phyloP scores from a whole-genome alignment of 2,329 filamentous ascomycete species.

The Neofusicoccum laricinum region DNA sequence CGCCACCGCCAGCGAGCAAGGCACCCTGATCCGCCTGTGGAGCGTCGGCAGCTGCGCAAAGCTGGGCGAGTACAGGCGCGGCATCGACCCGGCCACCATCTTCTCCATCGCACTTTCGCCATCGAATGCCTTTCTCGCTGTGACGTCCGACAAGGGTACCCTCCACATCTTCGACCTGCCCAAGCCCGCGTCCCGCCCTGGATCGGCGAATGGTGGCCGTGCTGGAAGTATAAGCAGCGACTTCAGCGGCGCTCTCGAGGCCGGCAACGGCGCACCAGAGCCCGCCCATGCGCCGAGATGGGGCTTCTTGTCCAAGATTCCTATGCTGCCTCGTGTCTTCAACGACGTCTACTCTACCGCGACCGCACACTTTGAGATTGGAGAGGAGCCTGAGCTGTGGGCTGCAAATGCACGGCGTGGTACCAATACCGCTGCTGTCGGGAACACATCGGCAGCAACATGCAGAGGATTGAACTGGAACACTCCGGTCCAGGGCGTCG shows the following conservation, averaged over 20 bases:
- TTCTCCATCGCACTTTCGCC: constrained; percentile 88
- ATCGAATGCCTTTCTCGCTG: constrained; percentile 74
- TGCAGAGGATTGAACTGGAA: constrained; percentile 36
- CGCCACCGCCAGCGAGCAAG: constrained; percentile 89
- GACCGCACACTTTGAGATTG: constrained; percentile 76
- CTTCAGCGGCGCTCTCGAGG: constrained; percentile 16
- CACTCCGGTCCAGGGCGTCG: constrained; percentile 51
- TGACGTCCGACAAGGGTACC: constrained; percentile 94
- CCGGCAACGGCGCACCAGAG: constrained; percentile 17
- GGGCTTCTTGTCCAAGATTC: constrained; percentile 80
- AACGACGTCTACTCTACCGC: constrained; percentile 87
- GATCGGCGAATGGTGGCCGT: constrained; percentile 17
- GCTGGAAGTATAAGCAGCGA: constrained; percentile 16
- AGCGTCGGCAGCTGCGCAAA: constrained; percentile 76
- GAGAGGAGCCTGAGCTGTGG: constrained; percentile 60
- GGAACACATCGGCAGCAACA: constrained; percentile 22
- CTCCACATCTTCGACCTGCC: constrained; percentile 90
- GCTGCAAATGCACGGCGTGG: constrained; percentile 28
- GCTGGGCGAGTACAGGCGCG: constrained; percentile 79
- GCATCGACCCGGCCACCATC: constrained; percentile 82
- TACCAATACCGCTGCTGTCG: constrained; percentile 19
- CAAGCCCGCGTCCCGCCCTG: constrained; percentile 19
- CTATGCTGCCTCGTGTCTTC: constrained; percentile 80
- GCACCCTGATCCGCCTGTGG: constrained; percentile 85
- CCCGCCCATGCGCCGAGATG: constrained; percentile 65